phyloP scores from a whole-genome alignment of 148 eudicot genomes.

The Selenicereus undatus region DNA sequence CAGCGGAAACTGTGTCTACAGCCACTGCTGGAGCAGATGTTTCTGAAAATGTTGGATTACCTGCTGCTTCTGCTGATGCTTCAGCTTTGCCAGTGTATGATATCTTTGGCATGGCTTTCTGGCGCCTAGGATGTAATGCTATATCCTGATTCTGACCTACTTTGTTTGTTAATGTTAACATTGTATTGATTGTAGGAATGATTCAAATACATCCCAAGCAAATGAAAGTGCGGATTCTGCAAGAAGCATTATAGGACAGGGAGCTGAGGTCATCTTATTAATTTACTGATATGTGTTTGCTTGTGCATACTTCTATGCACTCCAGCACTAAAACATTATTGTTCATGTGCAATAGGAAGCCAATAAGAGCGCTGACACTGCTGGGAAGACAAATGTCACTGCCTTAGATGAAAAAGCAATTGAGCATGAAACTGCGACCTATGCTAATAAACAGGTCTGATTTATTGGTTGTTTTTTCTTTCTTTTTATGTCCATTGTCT shows the following conservation, averaged over 20 bases:
- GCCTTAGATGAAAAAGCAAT: conserved; percentile 46
- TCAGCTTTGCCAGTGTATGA: conserved; percentile 42
- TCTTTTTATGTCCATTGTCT: neutral
- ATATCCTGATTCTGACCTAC: conserved; percentile 14
- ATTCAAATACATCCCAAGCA: conserved; percentile 25
- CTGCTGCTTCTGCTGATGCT: conserved; percentile 27
- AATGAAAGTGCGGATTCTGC: conserved; percentile 39
- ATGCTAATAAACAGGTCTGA: conserved; percentile 75
- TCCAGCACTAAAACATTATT: neutral
- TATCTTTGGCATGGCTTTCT: conserved; percentile 10
- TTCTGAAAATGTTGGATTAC: conserved; percentile 27
- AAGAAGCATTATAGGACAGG: conserved; percentile 33
- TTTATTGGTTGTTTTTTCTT: conserved; percentile 2
- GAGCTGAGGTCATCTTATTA: conserved; percentile 45
- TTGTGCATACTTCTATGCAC: neutral
- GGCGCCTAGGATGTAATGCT: neutral
- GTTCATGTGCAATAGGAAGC: conserved; percentile 46
- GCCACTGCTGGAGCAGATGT: conserved; percentile 29
- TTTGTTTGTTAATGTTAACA: neutral
- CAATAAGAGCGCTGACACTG: conserved; percentile 34
- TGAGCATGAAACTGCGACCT: conserved; percentile 52
- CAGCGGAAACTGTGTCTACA: conserved; percentile 32
- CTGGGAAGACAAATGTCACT: conserved; percentile 35
- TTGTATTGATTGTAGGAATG: conserved; percentile 32
- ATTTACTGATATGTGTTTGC: neutral